Evolutionary conservation across 495 filamentous ascomycete genomes (phyloP), one percentile per base, ranked within the genome.

Genomic region (Ramalina peruviana): DNA sequence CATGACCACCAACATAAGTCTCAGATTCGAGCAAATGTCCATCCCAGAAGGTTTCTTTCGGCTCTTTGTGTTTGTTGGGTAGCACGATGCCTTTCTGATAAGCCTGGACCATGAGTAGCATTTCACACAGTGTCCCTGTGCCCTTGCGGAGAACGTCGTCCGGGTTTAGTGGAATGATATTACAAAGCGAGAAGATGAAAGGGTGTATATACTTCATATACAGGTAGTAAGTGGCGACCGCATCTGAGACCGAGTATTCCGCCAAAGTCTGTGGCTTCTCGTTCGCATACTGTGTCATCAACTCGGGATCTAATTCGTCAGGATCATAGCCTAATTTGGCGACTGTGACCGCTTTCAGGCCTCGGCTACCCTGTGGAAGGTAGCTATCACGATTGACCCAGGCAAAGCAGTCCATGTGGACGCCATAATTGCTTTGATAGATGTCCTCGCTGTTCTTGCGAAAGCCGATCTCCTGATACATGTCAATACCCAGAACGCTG

Each of bases 141-240:
- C 92, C 92, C 60, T 99, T 99, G 50, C 92, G 75, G 55, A 97
- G 60, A 3, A 88, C 86, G 62, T 96, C 89, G 60, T 99, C 89
- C 15, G 89, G 84, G 26, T 86, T 88, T 1, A 99, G 72, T 0
- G 92, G 92, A 63, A 99, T 74, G 66, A 99, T 94, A 0, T 88
- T 99, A 67, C 92, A 97, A 0, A 99, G 72, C 0, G 92, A 95
- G 72, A 97, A 99, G 64, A 99, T 90, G 69, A 99, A 99, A 1
- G 92, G 92, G 61, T 99, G 92, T 19, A 99, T 87, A 65, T 99
- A 99, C 85, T 99, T 99, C 92, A 97, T 99, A 70, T 99, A 99
- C 40, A 99, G 74, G 60, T 99, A 99, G 63, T 97, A 99, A 3
- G 92, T 99, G 3, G 92, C 92, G 17, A 99, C 92, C 26, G 92